Percentiles rank a stretch among this genome's conserved stretches.
Evolutionary conservation across 129 eudicot genomes (phyloP).

Genomic region (Artemisia annua): DNA sequence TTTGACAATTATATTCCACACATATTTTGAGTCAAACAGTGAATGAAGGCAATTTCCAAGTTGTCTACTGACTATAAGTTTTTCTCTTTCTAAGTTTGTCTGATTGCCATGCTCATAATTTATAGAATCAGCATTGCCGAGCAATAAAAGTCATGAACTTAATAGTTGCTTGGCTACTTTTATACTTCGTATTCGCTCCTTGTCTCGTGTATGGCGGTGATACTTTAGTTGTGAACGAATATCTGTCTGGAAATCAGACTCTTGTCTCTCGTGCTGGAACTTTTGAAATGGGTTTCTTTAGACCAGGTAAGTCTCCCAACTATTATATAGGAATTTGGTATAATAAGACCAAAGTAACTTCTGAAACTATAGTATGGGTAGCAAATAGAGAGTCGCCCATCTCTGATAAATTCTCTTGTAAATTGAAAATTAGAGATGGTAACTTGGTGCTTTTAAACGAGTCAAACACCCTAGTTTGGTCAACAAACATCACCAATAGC

Average conservation of each 20-base stretch:
- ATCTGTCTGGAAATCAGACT: conserved; percentile 40
- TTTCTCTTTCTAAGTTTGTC: background rate
- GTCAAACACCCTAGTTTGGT: conserved; percentile 41
- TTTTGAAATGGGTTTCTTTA: conserved; percentile 45
- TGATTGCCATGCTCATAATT: background rate
- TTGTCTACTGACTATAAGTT: background rate
- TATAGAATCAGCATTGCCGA: background rate
- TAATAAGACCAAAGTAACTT: background rate
- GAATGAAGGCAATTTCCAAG: background rate
- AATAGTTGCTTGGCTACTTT: background rate
- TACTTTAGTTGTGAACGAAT: conserved; percentile 27
- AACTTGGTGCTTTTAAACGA: conserved; percentile 41
- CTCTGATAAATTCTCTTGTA: conserved; percentile 28
- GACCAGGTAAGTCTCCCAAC: conserved; percentile 42
- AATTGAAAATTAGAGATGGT: conserved; percentile 40
- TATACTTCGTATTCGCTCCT: conserved; percentile 5
- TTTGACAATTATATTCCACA: background rate
- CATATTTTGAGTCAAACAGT: background rate
- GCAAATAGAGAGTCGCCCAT: conserved; percentile 53
- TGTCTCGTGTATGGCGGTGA: conserved; percentile 19
- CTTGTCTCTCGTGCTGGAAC: conserved; percentile 20
- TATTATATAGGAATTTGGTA: conserved; percentile 62
- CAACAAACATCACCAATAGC: conserved; percentile 33
- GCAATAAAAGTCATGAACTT: conserved; percentile 9
- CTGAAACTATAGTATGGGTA: conserved; percentile 48